phyloP scores from a whole-genome alignment of 441 rosid genomes.

The Melastoma candidum region DNA sequence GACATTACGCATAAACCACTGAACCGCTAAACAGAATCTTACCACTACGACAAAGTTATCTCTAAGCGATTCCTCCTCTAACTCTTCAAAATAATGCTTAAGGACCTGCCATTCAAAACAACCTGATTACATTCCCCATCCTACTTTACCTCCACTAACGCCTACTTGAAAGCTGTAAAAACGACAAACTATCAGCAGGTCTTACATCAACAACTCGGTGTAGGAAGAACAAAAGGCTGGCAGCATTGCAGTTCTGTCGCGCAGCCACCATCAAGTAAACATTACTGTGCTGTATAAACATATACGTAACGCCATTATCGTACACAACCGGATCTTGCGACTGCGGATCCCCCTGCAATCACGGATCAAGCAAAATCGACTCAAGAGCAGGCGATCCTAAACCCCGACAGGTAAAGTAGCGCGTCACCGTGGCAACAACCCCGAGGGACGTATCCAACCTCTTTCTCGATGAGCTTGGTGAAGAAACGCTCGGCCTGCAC shows the following conservation, averaged over 20 bases:
- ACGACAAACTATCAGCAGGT: constrained; percentile 11
- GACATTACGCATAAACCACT: constrained; percentile 7
- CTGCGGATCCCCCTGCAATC: constrained; percentile 78
- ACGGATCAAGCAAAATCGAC: not conserved
- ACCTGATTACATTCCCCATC: not conserved
- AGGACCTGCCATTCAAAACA: constrained; percentile 44
- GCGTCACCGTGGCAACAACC: not conserved
- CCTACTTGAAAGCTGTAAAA: constrained; percentile 3
- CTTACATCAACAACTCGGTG: constrained; percentile 92
- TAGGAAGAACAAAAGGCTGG: constrained; percentile 77
- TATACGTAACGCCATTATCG: constrained; percentile 85
- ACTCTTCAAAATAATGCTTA: constrained; percentile 93
- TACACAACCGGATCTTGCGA: constrained; percentile 92
- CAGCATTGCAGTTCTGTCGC: constrained; percentile 93
- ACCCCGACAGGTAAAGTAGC: not conserved
- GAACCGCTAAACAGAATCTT: constrained; percentile 15
- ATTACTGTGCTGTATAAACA: constrained; percentile 88
- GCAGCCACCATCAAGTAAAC: constrained; percentile 85
- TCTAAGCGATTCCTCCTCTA: constrained; percentile 94
- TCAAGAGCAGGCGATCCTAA: constrained; percentile 3
- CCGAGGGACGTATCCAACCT: constrained; percentile 26
- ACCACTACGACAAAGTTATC: constrained; percentile 99
- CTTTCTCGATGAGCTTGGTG: constrained; percentile 94
- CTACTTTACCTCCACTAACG: not conserved
- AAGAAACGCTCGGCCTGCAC: constrained; percentile 92